phyloP scores from a whole-genome alignment of 495 filamentous ascomycete genomes.

The Penicillium mononematosum region DNA sequence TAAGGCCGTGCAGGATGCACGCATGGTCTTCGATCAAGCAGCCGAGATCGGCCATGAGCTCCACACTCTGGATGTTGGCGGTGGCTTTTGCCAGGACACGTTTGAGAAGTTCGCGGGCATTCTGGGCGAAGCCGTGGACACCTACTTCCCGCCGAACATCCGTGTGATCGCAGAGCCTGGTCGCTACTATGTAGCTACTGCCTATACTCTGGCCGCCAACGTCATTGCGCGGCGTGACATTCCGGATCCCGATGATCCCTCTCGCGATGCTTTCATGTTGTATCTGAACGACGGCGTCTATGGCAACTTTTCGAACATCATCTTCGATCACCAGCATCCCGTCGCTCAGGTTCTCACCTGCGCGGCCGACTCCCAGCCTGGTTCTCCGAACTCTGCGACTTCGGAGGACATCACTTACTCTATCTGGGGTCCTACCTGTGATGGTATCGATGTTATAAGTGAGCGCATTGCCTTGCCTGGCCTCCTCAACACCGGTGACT shows the following conservation, averaged over 20 bases:
- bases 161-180: slow-evolving; percentile 95
- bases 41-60: slow-evolving; percentile 71
- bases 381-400: slow-evolving; percentile 50
- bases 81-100: slow-evolving; percentile 82
- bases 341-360: slow-evolving; percentile 74
- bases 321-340: slow-evolving; percentile 97
- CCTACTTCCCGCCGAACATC: slow-evolving; percentile 80
- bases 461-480: slow-evolving; percentile 70
- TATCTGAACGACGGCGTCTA: slow-evolving; percentile 98
- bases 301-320: slow-evolving; percentile 97
- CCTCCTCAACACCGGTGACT: slow-evolving; percentile 84
- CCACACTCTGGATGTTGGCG: slow-evolving; percentile 89
- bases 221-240: slow-evolving; percentile 94
- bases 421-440: slow-evolving; percentile 97
- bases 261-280: slow-evolving; percentile 78
- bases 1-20: slow-evolving; percentile 86
- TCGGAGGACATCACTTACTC: slow-evolving; percentile 65
- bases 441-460: slow-evolving; percentile 91
- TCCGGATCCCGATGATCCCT: slow-evolving; percentile 54
- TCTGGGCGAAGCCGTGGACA: slow-evolving; percentile 75
- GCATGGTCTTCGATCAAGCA: slow-evolving; percentile 87
- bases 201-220: slow-evolving; percentile 90
- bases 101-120: slow-evolving; percentile 89
- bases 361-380: slow-evolving; percentile 46
- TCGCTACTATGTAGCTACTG: slow-evolving; percentile 89